These are phyloP conservation scores for Ustilago curta DNA, from an alignment of 1,284 basidiomycete genomes.

Conservation along the genomic window DNA sequence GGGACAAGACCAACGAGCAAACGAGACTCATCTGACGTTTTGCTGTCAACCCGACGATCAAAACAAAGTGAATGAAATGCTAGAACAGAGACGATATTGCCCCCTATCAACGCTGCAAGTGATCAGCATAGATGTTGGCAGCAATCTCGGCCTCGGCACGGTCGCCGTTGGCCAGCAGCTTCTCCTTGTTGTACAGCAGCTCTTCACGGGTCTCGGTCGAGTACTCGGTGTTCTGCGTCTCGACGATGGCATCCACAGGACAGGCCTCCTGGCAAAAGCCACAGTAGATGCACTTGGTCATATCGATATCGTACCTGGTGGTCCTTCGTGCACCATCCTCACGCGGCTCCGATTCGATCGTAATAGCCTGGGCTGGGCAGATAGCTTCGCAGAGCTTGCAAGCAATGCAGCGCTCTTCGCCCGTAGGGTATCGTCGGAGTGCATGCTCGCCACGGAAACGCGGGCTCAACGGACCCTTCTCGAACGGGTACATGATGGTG, in stretches of 20 bases:
- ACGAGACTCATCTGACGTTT: conserved; percentile 2
- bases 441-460: conserved; percentile 99
- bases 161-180: conserved; percentile 94
- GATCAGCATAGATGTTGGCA: conserved; percentile 66
- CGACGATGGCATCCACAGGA: conserved; percentile 99
- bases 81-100: no score
- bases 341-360: conserved; percentile 97
- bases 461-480: conserved; percentile 96
- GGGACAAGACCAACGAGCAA: background rate
- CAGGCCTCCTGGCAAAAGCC: conserved; percentile 82
- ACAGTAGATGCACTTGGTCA: conserved; percentile 73
- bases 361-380: conserved; percentile 98
- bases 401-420: conserved; percentile 97
- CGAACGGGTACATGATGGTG: conserved; percentile 83
- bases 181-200: conserved; percentile 95
- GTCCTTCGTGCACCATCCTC: conserved; percentile 95
- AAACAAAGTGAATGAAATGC: conserved; percentile 12
- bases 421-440: conserved; percentile 95
- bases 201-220: conserved; percentile 98
- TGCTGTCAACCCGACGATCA: conserved; percentile 6
- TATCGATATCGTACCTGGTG: conserved; percentile 98
- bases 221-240: conserved; percentile 77
- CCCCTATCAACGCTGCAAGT: conserved; percentile 66
- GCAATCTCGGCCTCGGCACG: conserved; percentile 86
- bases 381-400: conserved; percentile 99